Evolutionary conservation across 441 rosid species (phyloP), one percentile per base, ranked within the genome.

Genomic region (Brassica balearica): DNA sequence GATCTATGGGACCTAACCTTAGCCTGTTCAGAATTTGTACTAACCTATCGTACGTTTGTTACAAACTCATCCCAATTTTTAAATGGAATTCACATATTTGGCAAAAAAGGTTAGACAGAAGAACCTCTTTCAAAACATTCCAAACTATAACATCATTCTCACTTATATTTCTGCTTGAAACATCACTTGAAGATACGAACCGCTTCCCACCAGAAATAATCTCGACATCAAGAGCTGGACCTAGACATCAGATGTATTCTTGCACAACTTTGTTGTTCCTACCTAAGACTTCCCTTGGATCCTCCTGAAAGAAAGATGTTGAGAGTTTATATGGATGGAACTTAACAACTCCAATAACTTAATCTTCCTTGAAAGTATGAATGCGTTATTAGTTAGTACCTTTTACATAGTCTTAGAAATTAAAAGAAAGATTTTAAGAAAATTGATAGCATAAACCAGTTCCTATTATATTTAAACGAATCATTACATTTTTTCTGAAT

Each of bases 271-370:
- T 89, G 60, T 85, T 83, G 4, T 82, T 72, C 77, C 97, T 88
- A 66, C 72, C 90, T 88, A 75, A 92, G 87, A 66, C 81, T 73
- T 36, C 97, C 99, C 76, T 84, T 91, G 20, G 85, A 87, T 72
- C 95, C 98, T 48, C 98, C 96, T 6, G 96, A 89, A 78, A 93
- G 93, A 85, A 91, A 90, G 73, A 91, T 78, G 80, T 87, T 90
- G 25, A 69, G 67, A 64, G 81, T 87, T 87, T 82, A 51, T 87
- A 82, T 17, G 93, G 94, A 80, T 90, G 92, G 73, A 85, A 87
- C 84, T 90, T 87, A 78, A 88, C 74, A 46, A 79, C 95, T 73
- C 87, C 89, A 60, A 93, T 81, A 83, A 88, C 72, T 87, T 43
- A 88, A 82, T 93, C 95, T 69, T 91, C 97, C 83, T 84, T 79